Evolutionary conservation across 2,329 filamentous ascomycete genomes (phyloP), one percentile per base, ranked within the genome.

Genomic region (Beauveria caledonica): DNA sequence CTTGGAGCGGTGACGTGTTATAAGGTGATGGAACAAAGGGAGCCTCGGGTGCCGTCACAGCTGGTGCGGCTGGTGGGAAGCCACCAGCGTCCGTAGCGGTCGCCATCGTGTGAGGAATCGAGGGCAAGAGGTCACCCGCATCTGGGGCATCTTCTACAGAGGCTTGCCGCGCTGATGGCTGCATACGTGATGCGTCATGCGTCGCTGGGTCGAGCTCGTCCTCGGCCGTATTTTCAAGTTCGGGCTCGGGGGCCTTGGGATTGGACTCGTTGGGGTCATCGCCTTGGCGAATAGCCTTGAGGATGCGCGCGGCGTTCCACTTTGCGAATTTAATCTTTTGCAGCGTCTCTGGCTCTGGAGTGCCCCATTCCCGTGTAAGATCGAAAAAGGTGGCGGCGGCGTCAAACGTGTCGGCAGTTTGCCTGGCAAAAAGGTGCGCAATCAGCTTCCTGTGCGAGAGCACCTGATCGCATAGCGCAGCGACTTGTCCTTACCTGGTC

Each of bases 281-380:
- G 58, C 92, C 92, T 45, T 92, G 89, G 69, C 92, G 94, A 68
- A 97, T 83, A 11, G 94, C 94, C 74, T 90, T 96, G 17, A 89
- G 80, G 69, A 99, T 99, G 61, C 94, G 85, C 40, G 93, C 78
- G 2, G 93, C 92, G 72, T 97, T 95, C 82, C 90, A 99, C 74
- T 97, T 99, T 46, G 93, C 92, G 71, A 90, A 99, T 72, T 95
- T 97, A 74, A 93, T 91, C 78, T 96, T 97, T 59, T 91, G 84
- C 44, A 86, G 80, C 21, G 87, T 85, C 69, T 97, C 92, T 1
- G 83, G 75, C 39, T 96, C 90, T 11, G 87, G 77, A 0, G 83
- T 75, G 6, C 86, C 87, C 92, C 93, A 99, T 68, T 96, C 88
- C 64, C 87, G 87, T 60, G 90, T 82, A 5, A 97, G 80, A 66